These are phyloP conservation scores for Penicillium macrosclerotiorum DNA, from an alignment of 495 filamentous ascomycete genomes.

Conservation along the genomic window DNA sequence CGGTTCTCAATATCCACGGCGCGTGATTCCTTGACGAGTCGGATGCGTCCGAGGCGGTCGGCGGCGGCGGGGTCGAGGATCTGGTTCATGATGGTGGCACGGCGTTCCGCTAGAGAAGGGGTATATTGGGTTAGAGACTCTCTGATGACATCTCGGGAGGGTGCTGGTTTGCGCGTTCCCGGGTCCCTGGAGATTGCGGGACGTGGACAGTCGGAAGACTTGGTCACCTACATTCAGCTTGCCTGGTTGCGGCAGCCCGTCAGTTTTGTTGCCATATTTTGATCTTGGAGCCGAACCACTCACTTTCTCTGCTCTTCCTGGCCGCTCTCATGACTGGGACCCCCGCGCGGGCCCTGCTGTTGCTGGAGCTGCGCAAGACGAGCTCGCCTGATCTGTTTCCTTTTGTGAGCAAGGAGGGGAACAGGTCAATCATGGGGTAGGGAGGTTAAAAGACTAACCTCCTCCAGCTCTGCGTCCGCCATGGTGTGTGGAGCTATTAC, in stretches of 20 bases:
- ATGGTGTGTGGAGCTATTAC: constrained; percentile 44
- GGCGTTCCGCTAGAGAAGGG: constrained; percentile 43
- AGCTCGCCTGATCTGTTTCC: constrained; percentile 74
- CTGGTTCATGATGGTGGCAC: constrained; percentile 77
- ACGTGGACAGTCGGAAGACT: not conserved
- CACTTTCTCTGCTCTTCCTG: constrained; percentile 66
- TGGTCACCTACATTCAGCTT: constrained; percentile 61
- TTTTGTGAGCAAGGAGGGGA: constrained; percentile 4
- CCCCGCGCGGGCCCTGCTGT: constrained; percentile 54
- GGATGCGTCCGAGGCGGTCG: constrained; percentile 90
- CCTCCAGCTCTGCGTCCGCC: constrained; percentile 85
- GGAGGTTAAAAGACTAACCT: constrained; percentile 58
- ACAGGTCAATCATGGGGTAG: not conserved
- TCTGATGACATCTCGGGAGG: too few relatives aligned
- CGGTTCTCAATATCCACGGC: constrained; percentile 89
- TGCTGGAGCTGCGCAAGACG: constrained; percentile 88
- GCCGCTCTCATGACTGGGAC: constrained; percentile 43
- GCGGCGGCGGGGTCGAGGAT: constrained; percentile 93
- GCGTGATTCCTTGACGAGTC: constrained; percentile 90
- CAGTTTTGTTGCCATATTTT: not conserved
- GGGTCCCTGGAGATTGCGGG: too few relatives aligned
- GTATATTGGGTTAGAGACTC: too few relatives aligned
- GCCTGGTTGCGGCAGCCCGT: constrained; percentile 34
- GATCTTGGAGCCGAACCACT: constrained; percentile 4
- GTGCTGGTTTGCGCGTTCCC: too few relatives aligned